Percentiles rank a stretch among this genome's conserved stretches.
phyloP scores from a whole-genome alignment of 108 stramenopile species.

The Poteriospumella lacustris region DNA sequence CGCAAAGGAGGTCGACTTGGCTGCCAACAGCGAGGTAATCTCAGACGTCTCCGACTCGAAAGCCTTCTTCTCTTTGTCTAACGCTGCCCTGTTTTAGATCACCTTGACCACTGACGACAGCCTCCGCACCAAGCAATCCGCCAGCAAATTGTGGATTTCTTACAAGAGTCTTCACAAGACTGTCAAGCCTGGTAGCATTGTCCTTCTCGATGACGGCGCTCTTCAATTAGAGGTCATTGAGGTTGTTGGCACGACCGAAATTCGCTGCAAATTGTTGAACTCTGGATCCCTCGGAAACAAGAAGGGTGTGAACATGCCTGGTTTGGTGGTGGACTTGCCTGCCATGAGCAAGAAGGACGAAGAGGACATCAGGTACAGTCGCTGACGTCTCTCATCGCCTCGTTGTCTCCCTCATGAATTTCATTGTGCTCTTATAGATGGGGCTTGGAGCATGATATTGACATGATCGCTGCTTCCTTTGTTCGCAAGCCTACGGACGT shows the following conservation, averaged over 20 bases:
- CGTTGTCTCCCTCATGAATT: constrained; percentile 50
- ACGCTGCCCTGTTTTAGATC: not conserved
- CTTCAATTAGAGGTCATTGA: constrained; percentile 79
- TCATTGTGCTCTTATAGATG: constrained; percentile 62
- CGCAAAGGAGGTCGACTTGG: not conserved
- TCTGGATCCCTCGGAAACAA: constrained; percentile 48
- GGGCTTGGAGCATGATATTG: constrained; percentile 77
- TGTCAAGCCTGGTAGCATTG: constrained; percentile 74
- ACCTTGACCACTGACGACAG: constrained; percentile 41
- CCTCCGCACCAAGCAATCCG: constrained; percentile 51
- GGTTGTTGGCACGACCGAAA: constrained; percentile 20
- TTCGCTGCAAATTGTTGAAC: not conserved
- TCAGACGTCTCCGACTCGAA: not conserved
- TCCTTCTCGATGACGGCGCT: constrained; percentile 91
- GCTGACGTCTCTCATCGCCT: not conserved
- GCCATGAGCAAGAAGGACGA: constrained; percentile 72
- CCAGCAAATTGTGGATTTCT: constrained; percentile 47
- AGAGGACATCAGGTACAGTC: not conserved
- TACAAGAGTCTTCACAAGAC: constrained; percentile 72
- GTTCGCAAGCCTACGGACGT: constrained; percentile 83
- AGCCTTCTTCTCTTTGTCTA: not conserved
- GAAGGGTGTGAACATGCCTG: constrained; percentile 98
- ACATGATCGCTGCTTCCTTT: constrained; percentile 93
- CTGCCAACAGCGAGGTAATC: not conserved
- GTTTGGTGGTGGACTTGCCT: constrained; percentile 88